Evolutionary conservation across 257 asterid species (phyloP).

Genomic region (Solanum raphanifolium): DNA sequence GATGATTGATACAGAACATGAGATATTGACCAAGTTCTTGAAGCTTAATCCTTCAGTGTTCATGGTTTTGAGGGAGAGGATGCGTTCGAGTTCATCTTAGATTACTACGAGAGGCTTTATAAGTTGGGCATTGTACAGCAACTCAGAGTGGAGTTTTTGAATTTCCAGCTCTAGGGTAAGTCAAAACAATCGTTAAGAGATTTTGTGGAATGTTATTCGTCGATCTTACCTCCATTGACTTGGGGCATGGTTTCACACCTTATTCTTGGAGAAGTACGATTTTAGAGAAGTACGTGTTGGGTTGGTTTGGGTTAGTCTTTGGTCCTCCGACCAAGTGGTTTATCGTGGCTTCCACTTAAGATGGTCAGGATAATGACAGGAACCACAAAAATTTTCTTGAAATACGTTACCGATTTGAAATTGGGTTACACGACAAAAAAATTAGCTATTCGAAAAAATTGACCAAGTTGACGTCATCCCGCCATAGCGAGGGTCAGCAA

Average conservation of each 20-base stretch:
- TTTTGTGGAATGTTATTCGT: too few species aligned
- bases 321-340: background rate
- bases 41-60: background rate
- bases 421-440: too few species aligned
- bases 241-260: background rate
- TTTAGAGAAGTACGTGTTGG: background rate
- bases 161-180: background rate
- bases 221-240: too few species aligned
- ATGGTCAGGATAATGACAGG: background rate
- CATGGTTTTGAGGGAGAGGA: background rate
- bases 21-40: background rate
- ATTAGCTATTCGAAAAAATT: background rate
- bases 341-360: background rate
- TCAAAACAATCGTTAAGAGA: too few species aligned
- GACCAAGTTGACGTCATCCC: background rate
- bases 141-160: background rate
- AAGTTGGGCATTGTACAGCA: background rate
- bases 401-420: background rate
- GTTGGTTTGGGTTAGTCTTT: background rate
- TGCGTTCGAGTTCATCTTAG: background rate
- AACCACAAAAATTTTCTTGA: background rate
- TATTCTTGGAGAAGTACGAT: background rate
- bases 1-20: background rate
- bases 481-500: background rate
- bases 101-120: too few species aligned